phyloP scores from a whole-genome alignment of 2,329 filamentous ascomycete species.

The Botrytis cinerea region DNA sequence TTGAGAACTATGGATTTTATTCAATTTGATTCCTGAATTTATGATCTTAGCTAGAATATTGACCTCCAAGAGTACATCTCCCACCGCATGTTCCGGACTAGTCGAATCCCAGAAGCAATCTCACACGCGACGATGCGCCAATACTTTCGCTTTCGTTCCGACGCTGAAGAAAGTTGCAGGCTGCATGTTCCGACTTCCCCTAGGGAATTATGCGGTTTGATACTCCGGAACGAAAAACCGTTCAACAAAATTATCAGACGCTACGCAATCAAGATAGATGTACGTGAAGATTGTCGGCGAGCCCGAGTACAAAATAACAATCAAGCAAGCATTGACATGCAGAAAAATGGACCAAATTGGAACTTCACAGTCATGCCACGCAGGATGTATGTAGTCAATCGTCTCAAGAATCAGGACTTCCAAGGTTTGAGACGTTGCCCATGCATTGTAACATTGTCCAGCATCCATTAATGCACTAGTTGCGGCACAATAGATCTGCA shows the following conservation, averaged over 20 bases:
- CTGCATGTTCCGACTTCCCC: background rate
- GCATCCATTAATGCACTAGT: background rate
- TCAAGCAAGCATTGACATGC: background rate
- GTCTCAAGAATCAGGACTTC: slow-evolving; percentile 1
- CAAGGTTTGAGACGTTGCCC: slow-evolving; percentile 15
- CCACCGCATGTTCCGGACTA: background rate
- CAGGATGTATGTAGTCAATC: background rate
- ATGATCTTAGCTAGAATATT: background rate
- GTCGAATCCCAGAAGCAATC: background rate
- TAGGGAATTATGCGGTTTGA: background rate
- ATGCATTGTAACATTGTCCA: slow-evolving; percentile 15
- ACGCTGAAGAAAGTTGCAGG: background rate
- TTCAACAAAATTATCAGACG: background rate
- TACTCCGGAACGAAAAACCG: background rate
- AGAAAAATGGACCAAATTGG: background rate
- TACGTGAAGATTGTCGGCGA: slow-evolving; percentile 9
- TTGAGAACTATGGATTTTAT: background rate
- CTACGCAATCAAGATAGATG: background rate
- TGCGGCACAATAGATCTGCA: slow-evolving; percentile 5
- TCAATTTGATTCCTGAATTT: background rate
- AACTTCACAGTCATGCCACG: background rate
- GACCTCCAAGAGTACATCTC: background rate
- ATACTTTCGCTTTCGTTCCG: background rate
- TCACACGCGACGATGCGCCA: background rate
- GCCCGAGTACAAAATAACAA: slow-evolving; percentile 11